Evolutionary conservation across 2,329 filamentous ascomycete genomes (phyloP), one percentile per base, ranked within the genome.

Genomic region (Hymenoscyphus scutula): DNA sequence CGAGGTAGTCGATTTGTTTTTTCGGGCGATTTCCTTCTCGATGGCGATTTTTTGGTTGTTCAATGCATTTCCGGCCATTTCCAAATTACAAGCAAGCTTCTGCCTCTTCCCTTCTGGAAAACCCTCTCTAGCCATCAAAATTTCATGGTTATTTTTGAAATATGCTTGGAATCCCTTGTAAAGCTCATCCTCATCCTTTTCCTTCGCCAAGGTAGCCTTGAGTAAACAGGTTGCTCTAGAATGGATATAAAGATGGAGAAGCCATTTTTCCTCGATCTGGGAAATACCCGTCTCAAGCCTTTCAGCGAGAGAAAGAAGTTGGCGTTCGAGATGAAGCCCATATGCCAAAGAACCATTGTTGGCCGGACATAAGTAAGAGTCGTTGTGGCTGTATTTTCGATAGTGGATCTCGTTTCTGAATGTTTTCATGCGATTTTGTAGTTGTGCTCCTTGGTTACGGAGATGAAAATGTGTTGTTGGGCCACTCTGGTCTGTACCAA

Each of bases 331-430:
- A n/a, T 30, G 53, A 13, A 8, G 4, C 3, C 53, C 53, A 25
- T 54, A 54, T 13, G 53, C 29, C 17, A 54, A 54, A 11, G 53
- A 54, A 11, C 53, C 53, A 11, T 54, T 54, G 25, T 54, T 29
- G 53, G 51, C 25, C 13, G 25, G 53, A 54, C 53, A 54, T 17
- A 54, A 32, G 13, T 54, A 54, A 11, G 8, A 8, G 29, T 27
- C 25, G 25, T n/a, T 3, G n/a, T 54, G 53, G 3, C 29, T 29
- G 51, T 11, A 15, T 30, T 53, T 11, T n/a, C 51, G 51, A 30
- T 17, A 54, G 11, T 6, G 2, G 13, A 15, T 13, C 17, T 54
- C 53, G 5, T 25, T 25, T 29, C 25, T 29, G 1, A 54, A 27
- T 1, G 27, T 54, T 13, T n/a, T 32, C 53, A 54, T 54, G 7